These are phyloP conservation scores for Mucor plumbeus DNA, from an alignment of 371 early-diverging fungal genomes.

Conservation along the genomic window DNA sequence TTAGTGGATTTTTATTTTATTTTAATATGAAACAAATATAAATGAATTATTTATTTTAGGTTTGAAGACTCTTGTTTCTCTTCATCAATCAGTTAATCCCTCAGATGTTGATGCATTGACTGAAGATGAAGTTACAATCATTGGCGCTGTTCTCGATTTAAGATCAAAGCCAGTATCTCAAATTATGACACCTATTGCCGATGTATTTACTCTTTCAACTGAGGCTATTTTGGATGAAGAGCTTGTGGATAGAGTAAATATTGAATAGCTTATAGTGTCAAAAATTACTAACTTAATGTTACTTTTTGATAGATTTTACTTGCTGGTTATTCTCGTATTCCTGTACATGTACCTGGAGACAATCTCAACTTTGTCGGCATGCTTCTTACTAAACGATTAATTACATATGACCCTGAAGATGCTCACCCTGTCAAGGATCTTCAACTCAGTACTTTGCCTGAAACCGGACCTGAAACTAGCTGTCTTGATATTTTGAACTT, in stretches of 20 bases:
- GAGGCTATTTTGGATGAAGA: slow-evolving; percentile 70
- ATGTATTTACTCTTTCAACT: slow-evolving; percentile 84
- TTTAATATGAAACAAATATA: background rate
- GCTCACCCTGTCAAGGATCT: slow-evolving; percentile 71
- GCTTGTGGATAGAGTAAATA: slow-evolving; percentile 68
- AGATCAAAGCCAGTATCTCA: slow-evolving; percentile 82
- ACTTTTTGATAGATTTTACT: slow-evolving; percentile 36
- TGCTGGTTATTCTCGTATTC: slow-evolving; percentile 92
- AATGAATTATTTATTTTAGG: slow-evolving; percentile 29
- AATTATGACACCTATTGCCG: slow-evolving; percentile 89
- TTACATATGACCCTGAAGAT: slow-evolving; percentile 86
- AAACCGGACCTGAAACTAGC: slow-evolving; percentile 74
- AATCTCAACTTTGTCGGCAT: slow-evolving; percentile 87
- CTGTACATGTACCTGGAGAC: slow-evolving; percentile 71
- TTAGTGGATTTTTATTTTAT: background rate
- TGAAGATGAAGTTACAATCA: slow-evolving; percentile 92
- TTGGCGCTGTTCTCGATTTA: slow-evolving; percentile 92
- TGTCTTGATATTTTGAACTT: slow-evolving; percentile 91
- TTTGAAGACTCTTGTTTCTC: slow-evolving; percentile 88
- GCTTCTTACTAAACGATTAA: slow-evolving; percentile 89
- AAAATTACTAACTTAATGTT: background rate
- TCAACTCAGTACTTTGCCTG: slow-evolving; percentile 75
- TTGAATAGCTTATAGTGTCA: no score
- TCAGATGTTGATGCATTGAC: slow-evolving; percentile 81
- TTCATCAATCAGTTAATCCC: slow-evolving; percentile 76